A percentile compares a stretch with the other conserved stretches of the same genome.
phyloP scores from a whole-genome alignment of 805 yeast species.

The Schwanniomyces vanrijiae region DNA sequence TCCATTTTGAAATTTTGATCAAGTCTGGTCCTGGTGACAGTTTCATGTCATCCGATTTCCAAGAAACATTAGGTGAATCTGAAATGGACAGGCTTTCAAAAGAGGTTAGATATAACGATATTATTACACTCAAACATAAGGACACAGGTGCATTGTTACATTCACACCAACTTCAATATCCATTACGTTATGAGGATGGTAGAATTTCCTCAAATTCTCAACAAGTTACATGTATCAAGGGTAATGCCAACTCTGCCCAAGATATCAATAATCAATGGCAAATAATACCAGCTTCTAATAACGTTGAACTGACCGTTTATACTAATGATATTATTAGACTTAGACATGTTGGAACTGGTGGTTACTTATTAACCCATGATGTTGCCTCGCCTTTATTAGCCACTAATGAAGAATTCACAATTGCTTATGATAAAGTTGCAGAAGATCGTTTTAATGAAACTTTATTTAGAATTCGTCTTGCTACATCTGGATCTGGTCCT shows the following conservation, averaged over 20 bases:
- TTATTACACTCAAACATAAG: slow-evolving; percentile 75
- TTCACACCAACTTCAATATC: slow-evolving; percentile 76
- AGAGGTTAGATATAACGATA: slow-evolving; percentile 72
- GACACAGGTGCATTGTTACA: slow-evolving; percentile 79
- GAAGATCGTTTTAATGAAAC: slow-evolving; percentile 64
- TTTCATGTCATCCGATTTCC: slow-evolving; percentile 94
- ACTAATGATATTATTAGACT: slow-evolving; percentile 78
- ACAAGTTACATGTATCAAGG: slow-evolving; percentile 76
- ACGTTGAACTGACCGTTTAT: slow-evolving; percentile 50
- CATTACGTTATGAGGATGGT: slow-evolving; percentile 94
- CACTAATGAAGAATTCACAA: slow-evolving; percentile 91
- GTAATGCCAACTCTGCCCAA: slow-evolving; percentile 29
- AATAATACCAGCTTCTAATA: slow-evolving; percentile 58
- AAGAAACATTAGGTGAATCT: slow-evolving; percentile 86
- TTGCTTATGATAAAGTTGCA: slow-evolving; percentile 45
- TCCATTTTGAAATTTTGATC: slow-evolving; percentile 79
- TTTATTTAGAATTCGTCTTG: slow-evolving; percentile 68
- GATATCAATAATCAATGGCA: slow-evolving; percentile 84
- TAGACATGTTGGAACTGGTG: slow-evolving; percentile 77
- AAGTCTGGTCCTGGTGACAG: slow-evolving; percentile 95
- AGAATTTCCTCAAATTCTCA: slow-evolving; percentile 92
- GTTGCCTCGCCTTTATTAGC: slow-evolving; percentile 93
- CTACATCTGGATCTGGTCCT: slow-evolving; percentile 33
- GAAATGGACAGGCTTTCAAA: slow-evolving; percentile 69
- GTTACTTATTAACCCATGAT: slow-evolving; percentile 84